A percentile compares a stretch with the other conserved stretches of the same genome.
Conservation (phyloP, 225 moss, liverwort and hornwort species). For the Lunularia cruciata region DNA sequence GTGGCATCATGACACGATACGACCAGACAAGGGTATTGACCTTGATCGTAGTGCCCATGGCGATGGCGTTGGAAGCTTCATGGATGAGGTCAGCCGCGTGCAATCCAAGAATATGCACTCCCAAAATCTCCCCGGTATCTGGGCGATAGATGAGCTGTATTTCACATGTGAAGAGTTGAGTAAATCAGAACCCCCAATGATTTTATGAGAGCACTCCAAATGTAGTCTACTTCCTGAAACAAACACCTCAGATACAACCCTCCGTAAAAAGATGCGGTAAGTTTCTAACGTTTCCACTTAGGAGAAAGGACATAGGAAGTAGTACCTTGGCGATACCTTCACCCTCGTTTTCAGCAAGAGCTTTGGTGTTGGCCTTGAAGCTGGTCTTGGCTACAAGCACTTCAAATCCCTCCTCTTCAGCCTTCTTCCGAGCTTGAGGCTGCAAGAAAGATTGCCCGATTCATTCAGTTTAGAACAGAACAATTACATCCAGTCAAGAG, state of each 20-base stretch:
- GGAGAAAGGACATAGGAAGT: neutral
- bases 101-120: constrained; percentile 95
- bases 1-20: neutral
- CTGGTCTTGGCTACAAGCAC: constrained; percentile 84
- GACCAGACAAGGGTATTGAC: constrained; percentile 25
- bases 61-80: constrained; percentile 98
- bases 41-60: constrained; percentile 82
- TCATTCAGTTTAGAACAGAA: too few species aligned
- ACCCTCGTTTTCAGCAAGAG: constrained; percentile 98
- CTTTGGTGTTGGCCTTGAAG: constrained; percentile 99
- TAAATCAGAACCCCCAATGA: neutral
- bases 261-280: neutral
- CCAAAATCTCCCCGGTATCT: constrained; percentile 90
- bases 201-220: too few species aligned
- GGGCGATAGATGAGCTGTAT: constrained; percentile 87
- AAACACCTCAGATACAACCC: neutral
- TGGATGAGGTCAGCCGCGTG: constrained; percentile 99
- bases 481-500: neutral
- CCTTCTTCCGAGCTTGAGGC: constrained; percentile 89
- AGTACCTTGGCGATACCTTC: constrained; percentile 96
- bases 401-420: constrained; percentile 86
- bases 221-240: neutral
- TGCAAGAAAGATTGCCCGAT: constrained; percentile 39
- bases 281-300: neutral
- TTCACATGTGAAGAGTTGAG: constrained; percentile 13